Percentiles rank a stretch among this genome's conserved stretches.
These are phyloP conservation scores for Sporisorium iseilematis-ciliati DNA, from an alignment of 1,284 basidiomycete species.

Conservation along the genomic window DNA sequence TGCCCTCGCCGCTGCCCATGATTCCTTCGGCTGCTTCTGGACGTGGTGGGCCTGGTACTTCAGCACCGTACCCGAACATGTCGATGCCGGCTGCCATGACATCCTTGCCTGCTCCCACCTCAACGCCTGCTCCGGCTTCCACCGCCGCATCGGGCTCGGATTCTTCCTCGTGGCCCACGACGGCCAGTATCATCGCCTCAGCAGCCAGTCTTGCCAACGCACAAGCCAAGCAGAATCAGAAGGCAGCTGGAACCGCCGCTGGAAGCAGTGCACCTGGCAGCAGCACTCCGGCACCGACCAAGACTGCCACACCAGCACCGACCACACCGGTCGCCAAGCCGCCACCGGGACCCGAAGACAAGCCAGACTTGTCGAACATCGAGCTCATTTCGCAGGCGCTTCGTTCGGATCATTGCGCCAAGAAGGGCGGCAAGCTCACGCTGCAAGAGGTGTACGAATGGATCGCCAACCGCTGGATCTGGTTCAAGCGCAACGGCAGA, in stretches of 20 bases:
- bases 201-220: constrained; percentile 46
- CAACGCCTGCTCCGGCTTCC: constrained; percentile 11
- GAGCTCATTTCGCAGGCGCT: constrained; percentile 65
- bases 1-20: constrained; percentile 32
- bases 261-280: constrained; percentile 7
- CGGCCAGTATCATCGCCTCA: constrained; percentile 49
- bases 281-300: neutral
- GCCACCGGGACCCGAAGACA: constrained; percentile 54
- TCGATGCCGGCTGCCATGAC: constrained; percentile 17
- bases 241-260: constrained; percentile 4
- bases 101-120: constrained; percentile 14
- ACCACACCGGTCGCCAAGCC: constrained; percentile 28
- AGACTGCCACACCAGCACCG: constrained; percentile 11
- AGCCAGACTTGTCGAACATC: constrained; percentile 63
- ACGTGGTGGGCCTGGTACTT: constrained; percentile 1
- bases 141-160: constrained; percentile 23
- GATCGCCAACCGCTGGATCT: constrained; percentile 88
- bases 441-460: constrained; percentile 91
- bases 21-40: constrained; percentile 30
- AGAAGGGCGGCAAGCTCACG: constrained; percentile 83
- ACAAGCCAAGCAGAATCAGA: constrained; percentile 32
- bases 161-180: constrained; percentile 36
- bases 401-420: constrained; percentile 49
- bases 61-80: neutral
- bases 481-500: constrained; percentile 75